Evolutionary conservation across 148 eudicot species (phyloP).

Genomic region (Rhododendron ovatum): DNA sequence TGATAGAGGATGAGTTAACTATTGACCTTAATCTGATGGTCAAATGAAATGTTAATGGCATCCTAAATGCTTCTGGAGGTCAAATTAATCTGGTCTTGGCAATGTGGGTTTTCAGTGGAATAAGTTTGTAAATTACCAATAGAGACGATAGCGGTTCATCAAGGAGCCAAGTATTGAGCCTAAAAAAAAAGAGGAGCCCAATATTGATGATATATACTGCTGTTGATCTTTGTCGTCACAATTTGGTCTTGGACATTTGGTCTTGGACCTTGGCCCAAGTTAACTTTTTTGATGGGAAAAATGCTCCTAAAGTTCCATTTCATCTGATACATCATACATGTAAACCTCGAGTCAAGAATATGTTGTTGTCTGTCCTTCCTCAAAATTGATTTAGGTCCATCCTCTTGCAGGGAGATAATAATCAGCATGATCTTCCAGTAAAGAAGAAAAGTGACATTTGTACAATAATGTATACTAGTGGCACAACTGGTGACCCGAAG

Average conservation of each 20-base stretch:
- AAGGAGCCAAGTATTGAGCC: not conserved
- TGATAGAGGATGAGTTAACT: not conserved
- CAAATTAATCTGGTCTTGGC: not conserved
- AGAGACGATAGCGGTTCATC: not conserved
- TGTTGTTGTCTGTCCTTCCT: not conserved
- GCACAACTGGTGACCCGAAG: constrained; percentile 99
- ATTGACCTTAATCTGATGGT: not conserved
- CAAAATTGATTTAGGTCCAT: not conserved
- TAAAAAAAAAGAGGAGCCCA: no score
- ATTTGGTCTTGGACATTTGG: not conserved
- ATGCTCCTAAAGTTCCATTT: not conserved
- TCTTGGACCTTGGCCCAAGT: not conserved
- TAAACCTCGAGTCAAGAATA: not conserved
- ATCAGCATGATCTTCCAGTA: constrained; percentile 58
- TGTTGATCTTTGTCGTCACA: not conserved
- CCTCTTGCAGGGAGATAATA: constrained; percentile 59
- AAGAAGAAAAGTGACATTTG: constrained; percentile 81
- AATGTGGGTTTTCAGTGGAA: not conserved
- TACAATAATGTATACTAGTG: constrained; percentile 99
- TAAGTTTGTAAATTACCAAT: not conserved
- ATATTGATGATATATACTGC: not conserved
- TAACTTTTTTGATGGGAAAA: not conserved
- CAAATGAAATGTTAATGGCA: not conserved
- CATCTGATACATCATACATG: not conserved
- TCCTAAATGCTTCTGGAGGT: not conserved